Evolutionary conservation across 495 filamentous ascomycete species (phyloP), one percentile per base, ranked within the genome.

Genomic region (Penicillium herquei): DNA sequence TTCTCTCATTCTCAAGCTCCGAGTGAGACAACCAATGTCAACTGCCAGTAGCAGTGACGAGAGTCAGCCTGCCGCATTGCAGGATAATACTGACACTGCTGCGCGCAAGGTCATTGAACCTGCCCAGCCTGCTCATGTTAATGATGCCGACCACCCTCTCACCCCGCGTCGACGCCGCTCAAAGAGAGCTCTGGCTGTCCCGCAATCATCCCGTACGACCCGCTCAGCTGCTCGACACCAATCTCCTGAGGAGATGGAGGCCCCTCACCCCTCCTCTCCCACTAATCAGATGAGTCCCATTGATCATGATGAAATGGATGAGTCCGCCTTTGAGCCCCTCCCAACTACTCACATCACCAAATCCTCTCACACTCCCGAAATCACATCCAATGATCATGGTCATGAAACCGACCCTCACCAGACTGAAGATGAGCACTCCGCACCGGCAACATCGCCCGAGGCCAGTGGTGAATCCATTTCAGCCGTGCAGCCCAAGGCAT

Each of bases 181-280:
- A 30, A 60, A 62, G 54, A 57, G 63, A 9, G 52, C 60, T 1
- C 40, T 61, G 52, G 56, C 55, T 41, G 66, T 69, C 7, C 71
- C 71, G 16, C 72, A 74, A 54, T 73, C 72, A 9, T 74, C 74
- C 7, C 65, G 71, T 17, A 70, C 68, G 18, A 74, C 72, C 8
- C 67, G 75, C 26, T 67, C 70, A 48, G 74, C 75, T 7, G 64
- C 70, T 21, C 65, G 74, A 13, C 17, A 49, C 16, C 52, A 65
- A 18, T 39, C 54, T 3, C 51, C 57, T 26, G 68, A 75, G 35
- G 52, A 68, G 14, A 26, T 26, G 21, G 21, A 26, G 21, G 21
- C 21, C 1, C 21, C 21, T 26, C 21, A 26, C 21, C 21, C 21
- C 21, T 31, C 35, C 11, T 61, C 55, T 18, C 57, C 57, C 6